These are phyloP conservation scores for Ulota crispa DNA, from an alignment of 225 moss, liverwort and hornwort genomes.

Conservation along the genomic window DNA sequence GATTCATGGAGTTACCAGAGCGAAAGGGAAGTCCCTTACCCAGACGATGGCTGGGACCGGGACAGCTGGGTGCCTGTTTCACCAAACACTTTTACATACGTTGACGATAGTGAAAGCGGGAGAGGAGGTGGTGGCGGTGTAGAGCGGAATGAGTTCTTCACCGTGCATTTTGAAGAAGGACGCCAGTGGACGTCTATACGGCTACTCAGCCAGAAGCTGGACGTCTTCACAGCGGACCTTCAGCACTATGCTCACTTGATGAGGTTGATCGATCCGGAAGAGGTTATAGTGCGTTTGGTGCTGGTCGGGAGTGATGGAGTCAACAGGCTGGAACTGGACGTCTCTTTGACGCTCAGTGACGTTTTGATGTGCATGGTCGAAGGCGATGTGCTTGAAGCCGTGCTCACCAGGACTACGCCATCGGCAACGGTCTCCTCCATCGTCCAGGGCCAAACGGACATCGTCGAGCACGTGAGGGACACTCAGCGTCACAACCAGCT, in stretches of 20 bases:
- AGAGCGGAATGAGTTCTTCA: background rate
- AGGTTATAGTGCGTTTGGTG: background rate
- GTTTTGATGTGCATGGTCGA: background rate
- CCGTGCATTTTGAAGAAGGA: background rate
- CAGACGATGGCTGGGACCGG: no score
- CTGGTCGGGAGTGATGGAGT: background rate
- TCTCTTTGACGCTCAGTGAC: background rate
- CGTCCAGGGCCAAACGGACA: no score
- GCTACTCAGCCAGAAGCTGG: background rate
- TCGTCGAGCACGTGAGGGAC: no score
- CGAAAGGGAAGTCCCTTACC: no score
- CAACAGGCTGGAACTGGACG: background rate
- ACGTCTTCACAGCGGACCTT: background rate
- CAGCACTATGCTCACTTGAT: background rate
- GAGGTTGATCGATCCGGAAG: background rate
- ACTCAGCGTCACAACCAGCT: no score
- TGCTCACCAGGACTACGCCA: background rate
- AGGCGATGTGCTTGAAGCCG: background rate
- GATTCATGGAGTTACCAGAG: no score
- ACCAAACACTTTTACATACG: no score
- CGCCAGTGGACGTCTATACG: background rate
- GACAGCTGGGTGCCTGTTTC: no score
- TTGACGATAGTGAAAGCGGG: no score
- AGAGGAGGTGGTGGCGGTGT: background rate
- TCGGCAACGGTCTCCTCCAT: background rate